Base-by-base conservation (phyloP, 164 flowering plant genomes). In the Berberis vulgaris region DNA sequence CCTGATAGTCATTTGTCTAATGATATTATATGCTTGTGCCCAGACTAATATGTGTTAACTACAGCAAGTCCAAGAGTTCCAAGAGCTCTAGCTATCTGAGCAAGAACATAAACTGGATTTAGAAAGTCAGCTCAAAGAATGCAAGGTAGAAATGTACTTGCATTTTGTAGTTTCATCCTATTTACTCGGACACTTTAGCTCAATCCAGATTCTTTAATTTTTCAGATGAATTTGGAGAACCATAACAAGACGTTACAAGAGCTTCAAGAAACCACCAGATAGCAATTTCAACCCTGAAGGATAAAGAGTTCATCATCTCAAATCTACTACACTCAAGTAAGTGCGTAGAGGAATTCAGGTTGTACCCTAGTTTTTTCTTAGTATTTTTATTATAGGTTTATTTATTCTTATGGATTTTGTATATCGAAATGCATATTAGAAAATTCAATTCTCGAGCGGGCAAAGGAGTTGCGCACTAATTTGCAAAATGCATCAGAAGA, bases 401-500 rank as follows among this genome's bases (percentile, higher is more conserved):
- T 26, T 26, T 26, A 26, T 26, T 26, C 26, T 26, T 26, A 26
- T 26, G 26, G 26, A 26, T 26, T 26, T 26, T 26, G 26, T 26
- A 26, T 26, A 26, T 26, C 0, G 26, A 26, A 26, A 26, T 26
- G 26, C 26, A 26, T 26, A 70, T 59, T 92, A 90, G 97, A 88
- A 67, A 90, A 73, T 58, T 73, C 77, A 59, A 68, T 88, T 54
- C 70, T 86, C 65, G 79, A 84, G 57, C 69, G 76, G 67, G 85
- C 97, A 63, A 91, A 85, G 82, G 87, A 78, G 75, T 63, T 91
- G 72, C 70, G 81, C 6, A 45, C 65, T 64, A 74, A 83, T 69
- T 69, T 91, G 68, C 81, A 81, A 71, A 69, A 66, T 78, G 95
- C 97, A 73, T 80, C 92, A 44, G 85, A 84, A 46, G 93, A 91